Conservation (phyloP, 148 eudicot genomes). For the Beta vulgaris region DNA sequence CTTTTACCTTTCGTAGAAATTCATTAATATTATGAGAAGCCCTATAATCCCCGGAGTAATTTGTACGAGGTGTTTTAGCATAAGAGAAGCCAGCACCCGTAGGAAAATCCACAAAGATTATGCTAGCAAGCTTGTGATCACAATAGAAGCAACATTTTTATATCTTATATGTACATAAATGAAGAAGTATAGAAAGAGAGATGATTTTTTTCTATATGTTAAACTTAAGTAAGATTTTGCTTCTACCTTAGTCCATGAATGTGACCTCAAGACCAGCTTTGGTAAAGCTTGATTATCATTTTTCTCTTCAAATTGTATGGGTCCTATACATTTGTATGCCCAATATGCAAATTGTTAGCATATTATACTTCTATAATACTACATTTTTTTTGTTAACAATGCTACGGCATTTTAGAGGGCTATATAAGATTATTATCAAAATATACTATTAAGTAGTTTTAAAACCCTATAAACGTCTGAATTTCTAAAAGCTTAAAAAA, state of each 20-base stretch:
- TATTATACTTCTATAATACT: too few relatives aligned
- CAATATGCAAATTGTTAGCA: background rate
- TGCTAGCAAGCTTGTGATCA: conserved; percentile 33
- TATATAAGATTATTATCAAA: too few relatives aligned
- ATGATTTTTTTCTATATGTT: background rate
- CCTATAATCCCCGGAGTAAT: conserved; percentile 33
- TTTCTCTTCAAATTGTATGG: conserved; percentile 34
- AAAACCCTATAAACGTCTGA: too few relatives aligned
- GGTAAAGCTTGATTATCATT: conserved; percentile 36
- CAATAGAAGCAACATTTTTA: background rate
- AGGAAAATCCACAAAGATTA: conserved; percentile 46
- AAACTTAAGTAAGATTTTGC: too few relatives aligned
- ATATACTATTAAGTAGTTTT: too few relatives aligned
- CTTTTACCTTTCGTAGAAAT: conserved; percentile 44
- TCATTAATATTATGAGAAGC: conserved; percentile 33
- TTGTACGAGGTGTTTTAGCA: conserved; percentile 36
- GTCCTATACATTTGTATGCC: conserved; percentile 34
- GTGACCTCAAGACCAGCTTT: conserved; percentile 31
- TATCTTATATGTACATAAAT: background rate
- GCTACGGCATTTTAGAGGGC: background rate
- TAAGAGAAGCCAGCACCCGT: conserved; percentile 56
- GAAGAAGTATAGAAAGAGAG: background rate
- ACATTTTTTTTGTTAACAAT: background rate
- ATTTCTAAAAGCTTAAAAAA: too few relatives aligned
- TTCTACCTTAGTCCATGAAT: conserved; percentile 59